phyloP scores from a whole-genome alignment of 2,329 filamentous ascomycete genomes.

The Kalaharituber pfeilii region DNA sequence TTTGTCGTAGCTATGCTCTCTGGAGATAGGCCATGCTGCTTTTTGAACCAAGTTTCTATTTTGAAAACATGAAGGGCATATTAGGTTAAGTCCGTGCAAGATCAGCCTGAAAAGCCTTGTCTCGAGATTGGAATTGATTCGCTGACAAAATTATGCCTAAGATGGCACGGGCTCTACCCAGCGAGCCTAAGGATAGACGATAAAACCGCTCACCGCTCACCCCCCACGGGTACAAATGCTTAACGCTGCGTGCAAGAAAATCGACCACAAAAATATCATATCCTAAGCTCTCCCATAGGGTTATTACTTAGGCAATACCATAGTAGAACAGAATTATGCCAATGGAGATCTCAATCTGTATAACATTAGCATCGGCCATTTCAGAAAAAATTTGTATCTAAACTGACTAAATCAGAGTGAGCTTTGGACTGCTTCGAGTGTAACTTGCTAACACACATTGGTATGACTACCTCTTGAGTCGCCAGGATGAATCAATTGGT shows the following conservation, averaged over 20 bases:
- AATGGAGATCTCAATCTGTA: slow-evolving; percentile 19
- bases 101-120: too few species aligned
- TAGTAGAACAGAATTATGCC: slow-evolving; percentile 4
- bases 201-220: too few species aligned
- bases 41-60: too few species aligned
- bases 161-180: too few species aligned
- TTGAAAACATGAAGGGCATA: too few species aligned
- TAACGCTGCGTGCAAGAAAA: not conserved
- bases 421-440: slow-evolving; percentile 81
- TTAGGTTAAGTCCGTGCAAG: too few species aligned
- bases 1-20: too few species aligned
- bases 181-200: too few species aligned
- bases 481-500: slow-evolving; percentile 10
- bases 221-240: too few species aligned
- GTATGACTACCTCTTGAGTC: slow-evolving; percentile 7
- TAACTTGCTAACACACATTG: slow-evolving; percentile 44
- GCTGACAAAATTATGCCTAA: too few species aligned
- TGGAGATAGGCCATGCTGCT: too few species aligned
- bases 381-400: slow-evolving; percentile 21
- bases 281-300: not conserved
- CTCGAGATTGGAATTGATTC: too few species aligned
- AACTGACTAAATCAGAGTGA: slow-evolving; percentile 52
- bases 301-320: not conserved
- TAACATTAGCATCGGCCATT: slow-evolving; percentile 1
- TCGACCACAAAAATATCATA: not conserved